phyloP scores from a whole-genome alignment of 2,329 filamentous ascomycete species.

The Botryosphaeria agaves region DNA sequence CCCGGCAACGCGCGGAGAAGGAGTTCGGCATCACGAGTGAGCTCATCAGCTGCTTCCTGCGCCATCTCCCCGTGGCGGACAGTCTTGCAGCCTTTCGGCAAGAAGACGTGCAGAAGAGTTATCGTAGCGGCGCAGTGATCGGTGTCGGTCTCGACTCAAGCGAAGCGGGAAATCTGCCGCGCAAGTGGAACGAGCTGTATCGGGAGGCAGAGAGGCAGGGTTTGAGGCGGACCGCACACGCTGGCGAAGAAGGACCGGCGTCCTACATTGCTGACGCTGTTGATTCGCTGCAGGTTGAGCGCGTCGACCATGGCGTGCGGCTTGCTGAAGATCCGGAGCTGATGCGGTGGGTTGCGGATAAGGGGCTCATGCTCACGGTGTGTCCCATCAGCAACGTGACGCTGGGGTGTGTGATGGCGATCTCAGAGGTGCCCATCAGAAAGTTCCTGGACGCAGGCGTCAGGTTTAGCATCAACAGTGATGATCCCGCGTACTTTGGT shows the following conservation, averaged over 20 bases:
- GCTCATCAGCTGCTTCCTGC: constrained; percentile 55
- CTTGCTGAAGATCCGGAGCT: constrained; percentile 42
- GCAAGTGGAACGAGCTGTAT: constrained; percentile 46
- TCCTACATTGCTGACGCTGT: constrained; percentile 48
- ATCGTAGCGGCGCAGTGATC: constrained; percentile 33
- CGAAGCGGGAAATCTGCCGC: constrained; percentile 24
- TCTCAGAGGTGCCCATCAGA: constrained; percentile 43
- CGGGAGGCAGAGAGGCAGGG: constrained; percentile 32
- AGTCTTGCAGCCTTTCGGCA: constrained; percentile 30
- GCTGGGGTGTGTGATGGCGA: constrained; percentile 34
- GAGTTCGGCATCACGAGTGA: constrained; percentile 48
- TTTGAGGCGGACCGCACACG: constrained; percentile 52
- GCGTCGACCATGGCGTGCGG: constrained; percentile 61
- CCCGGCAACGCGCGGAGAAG: constrained; percentile 39
- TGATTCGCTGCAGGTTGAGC: constrained; percentile 40
- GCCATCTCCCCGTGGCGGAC: constrained; percentile 47
- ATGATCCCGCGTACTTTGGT: constrained; percentile 62
- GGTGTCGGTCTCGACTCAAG: constrained; percentile 55
- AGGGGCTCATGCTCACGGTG: constrained; percentile 46
- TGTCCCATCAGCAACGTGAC: constrained; percentile 60
- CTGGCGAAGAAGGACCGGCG: constrained; percentile 56
- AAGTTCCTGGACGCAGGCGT: constrained; percentile 46
- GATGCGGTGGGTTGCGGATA: constrained; percentile 37
- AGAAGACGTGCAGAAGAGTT: constrained; percentile 26
- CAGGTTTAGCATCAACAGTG: constrained; percentile 55